Conservation (phyloP, 2,329 filamentous ascomycete genomes). For the Nemania sp. region DNA sequence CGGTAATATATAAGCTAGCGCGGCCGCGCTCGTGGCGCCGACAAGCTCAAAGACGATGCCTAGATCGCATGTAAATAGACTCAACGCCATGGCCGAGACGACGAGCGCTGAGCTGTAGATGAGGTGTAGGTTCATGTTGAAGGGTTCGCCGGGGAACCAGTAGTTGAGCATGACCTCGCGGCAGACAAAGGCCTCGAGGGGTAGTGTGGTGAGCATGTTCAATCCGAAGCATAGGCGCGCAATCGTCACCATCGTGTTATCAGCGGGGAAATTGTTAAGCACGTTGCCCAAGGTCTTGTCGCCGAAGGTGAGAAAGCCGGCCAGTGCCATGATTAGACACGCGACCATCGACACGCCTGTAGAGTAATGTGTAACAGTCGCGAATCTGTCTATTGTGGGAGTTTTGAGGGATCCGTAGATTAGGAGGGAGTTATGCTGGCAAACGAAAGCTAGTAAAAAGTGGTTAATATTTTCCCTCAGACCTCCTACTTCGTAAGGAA, state of each 20-base stretch:
- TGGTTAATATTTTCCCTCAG: slow-evolving; percentile 48
- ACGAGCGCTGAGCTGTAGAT: slow-evolving; percentile 88
- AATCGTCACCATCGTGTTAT: slow-evolving; percentile 94
- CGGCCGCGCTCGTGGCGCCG: slow-evolving; percentile 92
- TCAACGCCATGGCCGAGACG: slow-evolving; percentile 79
- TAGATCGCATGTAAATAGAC: slow-evolving; percentile 90
- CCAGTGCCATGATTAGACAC: slow-evolving; percentile 87
- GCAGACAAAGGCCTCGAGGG: slow-evolving; percentile 97
- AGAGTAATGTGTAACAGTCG: slow-evolving; percentile 92
- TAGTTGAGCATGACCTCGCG: slow-evolving; percentile 96
- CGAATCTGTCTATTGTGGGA: slow-evolving; percentile 95
- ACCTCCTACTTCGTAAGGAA: background rate
- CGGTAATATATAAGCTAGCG: slow-evolving; percentile 93
- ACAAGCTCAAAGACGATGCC: slow-evolving; percentile 96
- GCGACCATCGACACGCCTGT: slow-evolving; percentile 91
- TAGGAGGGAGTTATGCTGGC: slow-evolving; percentile 93
- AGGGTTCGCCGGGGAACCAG: slow-evolving; percentile 75
- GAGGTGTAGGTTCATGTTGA: slow-evolving; percentile 85
- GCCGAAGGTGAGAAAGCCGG: slow-evolving; percentile 93
- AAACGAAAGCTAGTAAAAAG: slow-evolving; percentile 68
- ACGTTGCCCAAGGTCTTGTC: slow-evolving; percentile 94
- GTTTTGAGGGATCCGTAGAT: slow-evolving; percentile 97
- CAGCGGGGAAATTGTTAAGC: slow-evolving; percentile 93
- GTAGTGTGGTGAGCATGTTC: slow-evolving; percentile 98
- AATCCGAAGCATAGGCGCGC: slow-evolving; percentile 95